Evolutionary conservation across 306 rosid species (phyloP).

Genomic region (Hippophae gyantsensis): DNA sequence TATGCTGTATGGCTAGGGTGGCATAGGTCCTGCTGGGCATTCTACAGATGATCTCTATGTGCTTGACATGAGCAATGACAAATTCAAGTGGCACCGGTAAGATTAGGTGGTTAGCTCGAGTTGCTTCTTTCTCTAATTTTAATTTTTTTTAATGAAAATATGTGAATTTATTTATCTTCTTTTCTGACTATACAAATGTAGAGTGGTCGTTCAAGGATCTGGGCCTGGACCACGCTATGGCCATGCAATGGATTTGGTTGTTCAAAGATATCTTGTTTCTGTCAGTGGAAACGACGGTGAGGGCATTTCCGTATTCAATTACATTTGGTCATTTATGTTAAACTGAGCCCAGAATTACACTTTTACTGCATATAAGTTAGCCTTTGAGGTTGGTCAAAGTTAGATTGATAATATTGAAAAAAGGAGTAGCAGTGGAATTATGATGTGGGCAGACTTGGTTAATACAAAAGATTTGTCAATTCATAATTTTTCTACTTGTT

Average conservation of each 20-base stretch:
- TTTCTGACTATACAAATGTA: conserved; percentile 22
- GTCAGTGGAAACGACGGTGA: conserved; percentile 94
- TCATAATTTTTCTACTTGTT: conserved; percentile 1
- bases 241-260: conserved; percentile 97
- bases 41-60: conserved; percentile 89
- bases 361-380: too few species aligned
- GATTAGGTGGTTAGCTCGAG: conserved; percentile 15
- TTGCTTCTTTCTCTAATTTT: conserved; percentile 2
- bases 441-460: too few species aligned
- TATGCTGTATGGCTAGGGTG: conserved; percentile 61
- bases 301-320: conserved; percentile 20
- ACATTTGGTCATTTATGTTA: not conserved
- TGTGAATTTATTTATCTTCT: too few species aligned
- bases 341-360: too few species aligned
- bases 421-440: too few species aligned
- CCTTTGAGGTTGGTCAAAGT: too few species aligned
- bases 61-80: conserved; percentile 83
- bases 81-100: conserved; percentile 97
- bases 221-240: conserved; percentile 99
- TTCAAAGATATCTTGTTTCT: conserved; percentile 91
- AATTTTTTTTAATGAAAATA: too few species aligned
- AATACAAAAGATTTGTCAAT: not conserved
- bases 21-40: conserved; percentile 99
- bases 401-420: too few species aligned
- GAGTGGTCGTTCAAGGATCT: conserved; percentile 94